Base-by-base conservation (phyloP, 1,284 basidiomycete species). In the Takashimella koratensis region DNA sequence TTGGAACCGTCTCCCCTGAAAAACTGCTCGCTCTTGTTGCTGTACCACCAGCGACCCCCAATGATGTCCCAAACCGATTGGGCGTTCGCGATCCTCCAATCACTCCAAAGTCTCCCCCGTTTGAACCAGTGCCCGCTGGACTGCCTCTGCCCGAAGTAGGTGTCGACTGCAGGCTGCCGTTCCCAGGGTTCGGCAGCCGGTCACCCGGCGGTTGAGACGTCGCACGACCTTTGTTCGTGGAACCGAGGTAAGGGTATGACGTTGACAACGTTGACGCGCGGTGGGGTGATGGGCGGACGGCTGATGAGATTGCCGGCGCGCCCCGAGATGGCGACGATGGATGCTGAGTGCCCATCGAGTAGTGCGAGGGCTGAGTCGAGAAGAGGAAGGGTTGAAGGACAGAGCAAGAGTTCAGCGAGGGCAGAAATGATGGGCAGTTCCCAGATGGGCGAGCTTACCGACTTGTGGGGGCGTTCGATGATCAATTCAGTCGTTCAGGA, bases 11-110 rank as follows among this genome's bases (percentile, higher is more conserved):
- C 5, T 53, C 66, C 3, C 62, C 71, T 3, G 70, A 70, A 53
- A 75, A 75, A 54, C 70, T 73, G 48, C 59, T 75, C 3, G 71
- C 71, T 40, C 73, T 58, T 6, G 66, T 71, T n/a, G 60, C 54
- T 4, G 58, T 59, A 1, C 63, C 60, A 4, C 63, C 60, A 4
- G 43, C 44, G 16, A 42, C 49, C 6, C 51, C 56, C 10, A 63
- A 46, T 8, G 56, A 57, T 40, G 44, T 56, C 5, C 59, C 58
- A 52, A 65, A 63, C 30, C 60, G 47, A 13, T 59, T 65, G 3
- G 69, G 63, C 4, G 65, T 65, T 19, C 71, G 62, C 1, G 64
- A 61, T 8, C 72, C 72, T 22, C 72, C 72, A 50, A 74, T 74
- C 42, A 74, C 72, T 2, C 72, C 72, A 52, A 65, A 73, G 39